Percentiles rank a stretch among this genome's conserved stretches.
Conservation (phyloP, 306 rosid species). For the Dicorynia guianensis region DNA sequence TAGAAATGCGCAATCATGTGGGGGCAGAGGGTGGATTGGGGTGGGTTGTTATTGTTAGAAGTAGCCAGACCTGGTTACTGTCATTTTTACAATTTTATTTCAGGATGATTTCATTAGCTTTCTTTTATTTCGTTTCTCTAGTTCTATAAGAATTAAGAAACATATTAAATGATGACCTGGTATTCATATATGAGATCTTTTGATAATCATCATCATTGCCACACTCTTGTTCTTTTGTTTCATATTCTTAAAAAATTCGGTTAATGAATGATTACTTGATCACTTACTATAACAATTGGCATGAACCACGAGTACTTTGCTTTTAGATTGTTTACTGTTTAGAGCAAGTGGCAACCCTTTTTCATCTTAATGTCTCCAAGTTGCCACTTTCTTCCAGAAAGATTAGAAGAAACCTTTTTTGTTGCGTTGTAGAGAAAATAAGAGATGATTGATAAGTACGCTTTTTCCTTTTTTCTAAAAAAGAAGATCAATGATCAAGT, state of each 20-base stretch:
- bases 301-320: not conserved
- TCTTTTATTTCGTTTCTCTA: no score
- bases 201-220: slow-evolving; percentile 27
- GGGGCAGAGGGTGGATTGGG: no score
- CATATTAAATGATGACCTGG: slow-evolving; percentile 16
- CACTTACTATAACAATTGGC: not conserved
- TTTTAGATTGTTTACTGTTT: slow-evolving; percentile 16
- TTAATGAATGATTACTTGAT: slow-evolving; percentile 4
- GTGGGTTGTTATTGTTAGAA: no score
- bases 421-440: not conserved
- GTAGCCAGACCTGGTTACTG: no score
- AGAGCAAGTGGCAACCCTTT: slow-evolving; percentile 32
- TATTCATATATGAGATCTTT: not conserved
- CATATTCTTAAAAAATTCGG: not conserved
- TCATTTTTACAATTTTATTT: no score
- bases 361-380: slow-evolving; percentile 21
- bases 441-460: not conserved
- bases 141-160: not conserved
- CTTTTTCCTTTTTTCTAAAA: not conserved
- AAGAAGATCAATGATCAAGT: not conserved
- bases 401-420: slow-evolving; percentile 5
- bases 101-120: no score
- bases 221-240: slow-evolving; percentile 4
- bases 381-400: slow-evolving; percentile 22
- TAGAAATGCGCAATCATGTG: no score